A percentile compares a stretch with the other conserved stretches of the same genome.
These are phyloP conservation scores for Coniophora puteana DNA, from an alignment of 1,284 basidiomycete genomes.

Conservation along the genomic window DNA sequence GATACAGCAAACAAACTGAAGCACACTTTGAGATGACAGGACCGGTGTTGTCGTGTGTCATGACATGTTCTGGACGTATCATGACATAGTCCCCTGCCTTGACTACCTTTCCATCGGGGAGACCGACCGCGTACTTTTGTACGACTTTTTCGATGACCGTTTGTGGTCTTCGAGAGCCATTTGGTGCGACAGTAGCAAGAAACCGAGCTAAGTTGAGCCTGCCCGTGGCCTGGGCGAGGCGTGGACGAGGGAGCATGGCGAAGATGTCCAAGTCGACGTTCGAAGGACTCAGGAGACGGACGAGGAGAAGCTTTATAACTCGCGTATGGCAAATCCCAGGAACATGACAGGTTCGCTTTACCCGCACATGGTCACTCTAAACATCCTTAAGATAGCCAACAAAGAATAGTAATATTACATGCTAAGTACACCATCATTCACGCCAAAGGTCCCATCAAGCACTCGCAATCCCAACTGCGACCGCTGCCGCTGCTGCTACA, in stretches of 20 bases:
- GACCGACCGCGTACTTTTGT: constrained; percentile 92
- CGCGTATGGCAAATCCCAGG: background rate
- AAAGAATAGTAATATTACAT: background rate
- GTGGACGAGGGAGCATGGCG: constrained; percentile 2
- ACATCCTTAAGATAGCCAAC: background rate
- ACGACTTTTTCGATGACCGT: constrained; percentile 98
- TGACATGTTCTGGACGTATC: constrained; percentile 96
- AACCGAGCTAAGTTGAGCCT: constrained; percentile 15
- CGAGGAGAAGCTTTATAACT: background rate
- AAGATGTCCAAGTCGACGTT: background rate
- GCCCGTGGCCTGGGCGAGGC: constrained; percentile 4
- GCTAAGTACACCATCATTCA: background rate
- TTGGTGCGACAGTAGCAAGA: constrained; percentile 33
- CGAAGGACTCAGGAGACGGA: constrained; percentile 9
- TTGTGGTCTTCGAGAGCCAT: constrained; percentile 53
- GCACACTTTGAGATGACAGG: constrained; percentile 94
- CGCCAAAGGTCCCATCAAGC: background rate
- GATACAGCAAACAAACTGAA: constrained; percentile 2
- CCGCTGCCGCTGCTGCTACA: constrained; percentile 10
- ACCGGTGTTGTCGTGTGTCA: constrained; percentile 98
- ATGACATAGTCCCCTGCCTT: constrained; percentile 98
- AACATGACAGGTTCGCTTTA: background rate
- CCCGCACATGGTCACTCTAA: background rate
- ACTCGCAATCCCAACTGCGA: constrained; percentile 12
- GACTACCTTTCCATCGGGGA: constrained; percentile 74